Percentiles rank a stretch among this genome's conserved stretches.
Evolutionary conservation across 192 early-diverging fungal genomes (phyloP).

Genomic region (Entomortierella chlamydospora): DNA sequence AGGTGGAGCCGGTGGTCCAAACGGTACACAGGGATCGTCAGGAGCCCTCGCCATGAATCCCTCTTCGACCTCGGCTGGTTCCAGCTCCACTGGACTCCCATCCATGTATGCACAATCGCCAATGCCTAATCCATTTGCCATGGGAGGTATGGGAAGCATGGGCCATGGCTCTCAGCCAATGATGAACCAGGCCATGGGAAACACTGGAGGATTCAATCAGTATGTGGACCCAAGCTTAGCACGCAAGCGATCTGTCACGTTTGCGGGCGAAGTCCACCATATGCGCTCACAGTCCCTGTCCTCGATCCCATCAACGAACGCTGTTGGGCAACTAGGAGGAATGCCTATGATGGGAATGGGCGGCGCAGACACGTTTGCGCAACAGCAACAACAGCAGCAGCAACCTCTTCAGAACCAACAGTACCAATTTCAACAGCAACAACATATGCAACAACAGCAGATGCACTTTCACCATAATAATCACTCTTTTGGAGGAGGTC

Average conservation of each 20-base stretch:
- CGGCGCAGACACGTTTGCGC: conserved; percentile 22
- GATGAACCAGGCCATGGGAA: conserved; percentile 35
- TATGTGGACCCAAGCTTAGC: conserved; percentile 23
- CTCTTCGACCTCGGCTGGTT: conserved; percentile 16
- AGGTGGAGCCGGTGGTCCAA: conserved; percentile 2
- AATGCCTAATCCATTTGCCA: conserved; percentile 29
- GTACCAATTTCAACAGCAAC: conserved; percentile 14
- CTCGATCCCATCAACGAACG: conserved; percentile 21
- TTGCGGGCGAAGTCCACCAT: conserved; percentile 47
- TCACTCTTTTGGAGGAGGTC: conserved; percentile 6
- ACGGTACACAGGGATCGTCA: conserved; percentile 3
- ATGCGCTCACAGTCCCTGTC: conserved; percentile 48
- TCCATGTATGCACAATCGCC: conserved; percentile 33
- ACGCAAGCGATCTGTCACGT: conserved; percentile 51
- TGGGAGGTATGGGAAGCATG: conserved; percentile 31
- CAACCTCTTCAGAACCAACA: conserved; percentile 16
- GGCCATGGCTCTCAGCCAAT: conserved; percentile 16
- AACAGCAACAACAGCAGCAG: conserved; percentile 20
- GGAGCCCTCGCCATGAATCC: conserved; percentile 6
- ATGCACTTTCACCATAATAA: conserved; percentile 22
- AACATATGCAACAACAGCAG: conserved; percentile 17
- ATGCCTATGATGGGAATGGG: conserved; percentile 41
- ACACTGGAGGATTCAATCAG: conserved; percentile 20
- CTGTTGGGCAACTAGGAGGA: conserved; percentile 14
- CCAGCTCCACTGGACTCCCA: conserved; percentile 19